phyloP scores from a whole-genome alignment of 768 basidiomycete species.

The Pulveroboletus frians region DNA sequence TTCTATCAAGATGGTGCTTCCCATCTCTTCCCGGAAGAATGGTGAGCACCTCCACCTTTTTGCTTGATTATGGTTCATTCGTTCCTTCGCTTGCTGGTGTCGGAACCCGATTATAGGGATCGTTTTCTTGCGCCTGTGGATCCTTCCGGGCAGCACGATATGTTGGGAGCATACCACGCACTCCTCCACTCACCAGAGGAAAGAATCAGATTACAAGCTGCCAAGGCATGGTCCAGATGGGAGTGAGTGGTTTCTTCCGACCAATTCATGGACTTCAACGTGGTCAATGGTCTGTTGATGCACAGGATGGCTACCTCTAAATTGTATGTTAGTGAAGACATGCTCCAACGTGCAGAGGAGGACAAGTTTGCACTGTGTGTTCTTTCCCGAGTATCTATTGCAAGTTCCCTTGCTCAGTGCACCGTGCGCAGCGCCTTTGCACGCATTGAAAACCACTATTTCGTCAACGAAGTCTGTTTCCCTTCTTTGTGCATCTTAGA shows the following conservation, averaged over 20 bases:
- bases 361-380: slow-evolving; percentile 74
- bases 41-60: slow-evolving; percentile 39
- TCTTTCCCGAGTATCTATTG: not conserved
- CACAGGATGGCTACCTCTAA: slow-evolving; percentile 78
- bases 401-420: slow-evolving; percentile 5
- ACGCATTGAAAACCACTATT: slow-evolving; percentile 87
- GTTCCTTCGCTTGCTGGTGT: not conserved
- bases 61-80: not conserved
- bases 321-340: slow-evolving; percentile 61
- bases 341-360: slow-evolving; percentile 62
- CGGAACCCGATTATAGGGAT: slow-evolving; percentile 49
- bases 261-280: not conserved
- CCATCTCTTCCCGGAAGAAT: slow-evolving; percentile 83
- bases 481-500: not conserved
- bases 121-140: slow-evolving; percentile 80
- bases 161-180: slow-evolving; percentile 79
- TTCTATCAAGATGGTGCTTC: slow-evolving; percentile 89
- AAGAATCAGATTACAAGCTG: slow-evolving; percentile 57
- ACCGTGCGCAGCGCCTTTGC: slow-evolving; percentile 63
- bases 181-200: slow-evolving; percentile 73
- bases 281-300: not conserved
- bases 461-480: slow-evolving; percentile 63
- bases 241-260: slow-evolving; percentile 54
- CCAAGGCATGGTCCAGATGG: slow-evolving; percentile 87
- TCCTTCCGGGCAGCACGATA: slow-evolving; percentile 68